phyloP scores from a whole-genome alignment of 495 filamentous ascomycete genomes.

The Beverwykella pulmonaria region DNA sequence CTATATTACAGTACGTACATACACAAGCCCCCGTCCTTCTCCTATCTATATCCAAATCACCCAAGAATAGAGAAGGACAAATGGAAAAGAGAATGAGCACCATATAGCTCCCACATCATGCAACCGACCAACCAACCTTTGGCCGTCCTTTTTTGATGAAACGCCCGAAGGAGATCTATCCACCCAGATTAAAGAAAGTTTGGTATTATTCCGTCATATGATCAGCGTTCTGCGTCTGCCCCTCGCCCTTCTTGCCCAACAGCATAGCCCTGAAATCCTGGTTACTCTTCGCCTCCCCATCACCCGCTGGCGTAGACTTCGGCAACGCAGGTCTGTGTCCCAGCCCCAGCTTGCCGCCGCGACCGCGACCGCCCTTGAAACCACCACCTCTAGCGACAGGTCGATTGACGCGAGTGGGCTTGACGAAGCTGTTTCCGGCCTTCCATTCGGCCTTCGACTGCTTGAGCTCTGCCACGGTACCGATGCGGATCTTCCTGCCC shows the following conservation, averaged over 20 bases:
- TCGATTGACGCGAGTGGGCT: slow-evolving; percentile 54
- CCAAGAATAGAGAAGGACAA: neutral
- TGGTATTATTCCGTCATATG: neutral
- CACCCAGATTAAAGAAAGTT: neutral
- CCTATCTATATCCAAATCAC: neutral
- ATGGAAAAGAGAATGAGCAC: neutral
- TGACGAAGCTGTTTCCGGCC: slow-evolving; percentile 50
- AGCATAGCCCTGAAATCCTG: slow-evolving; percentile 86
- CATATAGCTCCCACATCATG: neutral
- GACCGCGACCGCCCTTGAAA: slow-evolving; percentile 51
- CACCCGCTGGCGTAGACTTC: slow-evolving; percentile 4
- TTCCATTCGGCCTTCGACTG: slow-evolving; percentile 55
- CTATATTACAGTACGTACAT: neutral
- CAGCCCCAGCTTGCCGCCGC: slow-evolving; percentile 53
- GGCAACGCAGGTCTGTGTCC: slow-evolving; percentile 19
- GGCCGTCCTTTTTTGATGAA: neutral
- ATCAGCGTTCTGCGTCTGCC: neutral
- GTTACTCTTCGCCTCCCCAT: slow-evolving; percentile 52
- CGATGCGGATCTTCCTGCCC: slow-evolving; percentile 68
- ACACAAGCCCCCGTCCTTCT: neutral
- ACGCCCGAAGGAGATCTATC: neutral
- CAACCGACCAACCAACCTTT: neutral
- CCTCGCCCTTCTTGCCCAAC: slow-evolving; percentile 38
- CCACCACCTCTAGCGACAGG: slow-evolving; percentile 4
- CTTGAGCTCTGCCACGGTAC: slow-evolving; percentile 70